Evolutionary conservation across 495 filamentous ascomycete species (phyloP).

Genomic region (Penicillium pulvis): DNA sequence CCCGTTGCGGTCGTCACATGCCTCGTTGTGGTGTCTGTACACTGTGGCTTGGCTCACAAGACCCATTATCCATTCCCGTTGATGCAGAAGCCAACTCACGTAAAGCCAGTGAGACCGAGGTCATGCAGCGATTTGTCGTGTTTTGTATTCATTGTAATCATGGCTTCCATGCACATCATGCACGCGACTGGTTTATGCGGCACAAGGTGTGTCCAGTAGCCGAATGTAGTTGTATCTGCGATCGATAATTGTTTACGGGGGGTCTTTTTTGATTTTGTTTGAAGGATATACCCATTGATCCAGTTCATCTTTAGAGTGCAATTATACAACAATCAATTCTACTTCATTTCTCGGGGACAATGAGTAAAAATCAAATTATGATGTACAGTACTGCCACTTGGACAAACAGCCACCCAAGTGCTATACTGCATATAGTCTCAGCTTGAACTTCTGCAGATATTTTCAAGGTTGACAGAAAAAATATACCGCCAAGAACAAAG

Average conservation of each 20-base stretch:
- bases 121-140: slow-evolving; percentile 59
- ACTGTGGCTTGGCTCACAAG: slow-evolving; percentile 78
- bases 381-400: no score
- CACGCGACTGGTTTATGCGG: slow-evolving; percentile 79
- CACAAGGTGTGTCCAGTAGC: slow-evolving; percentile 85
- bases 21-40: slow-evolving; percentile 89
- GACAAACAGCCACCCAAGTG: no score
- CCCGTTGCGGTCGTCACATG: slow-evolving; percentile 82
- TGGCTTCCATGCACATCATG: slow-evolving; percentile 86
- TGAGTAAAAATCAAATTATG: no score
- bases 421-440: no score
- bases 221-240: slow-evolving; percentile 85
- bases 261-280: slow-evolving; percentile 3
- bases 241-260: slow-evolving; percentile 27
- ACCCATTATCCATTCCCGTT: slow-evolving; percentile 61
- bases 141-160: slow-evolving; percentile 92
- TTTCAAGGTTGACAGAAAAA: no score
- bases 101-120: slow-evolving; percentile 34
- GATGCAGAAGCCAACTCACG: slow-evolving; percentile 41
- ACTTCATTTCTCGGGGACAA: no score
- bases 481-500: no score
- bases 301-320: slow-evolving; percentile 1
- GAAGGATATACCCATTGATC: slow-evolving; percentile 22
- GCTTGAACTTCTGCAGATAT: no score
- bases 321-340: background rate